These are phyloP conservation scores for Boletus rex-veris DNA, from an alignment of 768 basidiomycete genomes.

Conservation along the genomic window DNA sequence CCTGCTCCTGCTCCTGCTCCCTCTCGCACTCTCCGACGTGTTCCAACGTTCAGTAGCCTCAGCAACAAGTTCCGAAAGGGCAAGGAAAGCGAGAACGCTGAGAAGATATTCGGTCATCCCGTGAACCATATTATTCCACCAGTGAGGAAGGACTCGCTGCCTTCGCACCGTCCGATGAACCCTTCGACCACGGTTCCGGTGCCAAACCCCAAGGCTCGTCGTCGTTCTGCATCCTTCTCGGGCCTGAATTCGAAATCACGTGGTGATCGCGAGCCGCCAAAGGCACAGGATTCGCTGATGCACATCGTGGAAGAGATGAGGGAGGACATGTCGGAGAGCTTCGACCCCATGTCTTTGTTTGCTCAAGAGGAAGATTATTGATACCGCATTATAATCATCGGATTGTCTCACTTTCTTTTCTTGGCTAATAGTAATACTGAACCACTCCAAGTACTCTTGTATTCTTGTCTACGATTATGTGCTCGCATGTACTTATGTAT, in stretches of 20 bases:
- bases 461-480: no score
- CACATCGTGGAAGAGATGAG: slow-evolving; percentile 19
- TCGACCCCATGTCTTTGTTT: slow-evolving; percentile 20
- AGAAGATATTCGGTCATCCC: slow-evolving; percentile 18
- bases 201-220: slow-evolving; percentile 9
- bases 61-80: slow-evolving; percentile 1
- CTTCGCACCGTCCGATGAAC: not conserved
- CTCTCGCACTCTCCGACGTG: slow-evolving; percentile 8
- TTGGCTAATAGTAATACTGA: not conserved
- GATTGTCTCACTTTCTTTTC: slow-evolving; percentile 2
- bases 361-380: slow-evolving; percentile 7
- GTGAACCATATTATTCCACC: slow-evolving; percentile 9
- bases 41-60: slow-evolving; percentile 3
- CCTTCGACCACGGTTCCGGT: not conserved
- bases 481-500: no score
- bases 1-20: not conserved
- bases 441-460: not conserved
- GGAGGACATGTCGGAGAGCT: slow-evolving; percentile 10
- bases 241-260: slow-evolving; percentile 5
- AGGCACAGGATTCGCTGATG: slow-evolving; percentile 11
- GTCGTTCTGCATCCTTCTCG: slow-evolving; percentile 27
- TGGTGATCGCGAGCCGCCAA: not conserved
- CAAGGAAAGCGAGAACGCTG: not conserved
- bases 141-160: slow-evolving; percentile 14
- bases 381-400: not conserved